Evolutionary conservation across 352 stramenopile species (phyloP).

Genomic region (Globisporangium paddicum): DNA sequence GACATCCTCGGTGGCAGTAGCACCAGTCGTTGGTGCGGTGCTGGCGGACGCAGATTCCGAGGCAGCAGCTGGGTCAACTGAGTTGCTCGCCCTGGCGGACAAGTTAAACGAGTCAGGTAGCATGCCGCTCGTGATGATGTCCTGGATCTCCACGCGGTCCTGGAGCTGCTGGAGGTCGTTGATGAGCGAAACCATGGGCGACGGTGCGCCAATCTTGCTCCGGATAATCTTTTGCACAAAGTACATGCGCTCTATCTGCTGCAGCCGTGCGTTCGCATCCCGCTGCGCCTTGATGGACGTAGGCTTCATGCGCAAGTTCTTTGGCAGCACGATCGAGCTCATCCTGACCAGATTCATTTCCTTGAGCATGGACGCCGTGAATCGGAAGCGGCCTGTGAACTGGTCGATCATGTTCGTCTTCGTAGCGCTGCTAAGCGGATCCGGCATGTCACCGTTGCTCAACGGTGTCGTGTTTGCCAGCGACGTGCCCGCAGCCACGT

Average conservation of each 20-base stretch:
- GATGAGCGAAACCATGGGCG: constrained; percentile 29
- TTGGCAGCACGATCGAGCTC: constrained; percentile 20
- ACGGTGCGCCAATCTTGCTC: constrained; percentile 11
- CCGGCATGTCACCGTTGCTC: constrained; percentile 12
- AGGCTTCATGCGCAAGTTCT: constrained; percentile 10
- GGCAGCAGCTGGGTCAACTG: background rate
- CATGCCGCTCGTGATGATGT: constrained; percentile 30
- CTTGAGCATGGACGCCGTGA: constrained; percentile 37
- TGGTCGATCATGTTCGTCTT: constrained; percentile 33
- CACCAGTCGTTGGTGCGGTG: background rate
- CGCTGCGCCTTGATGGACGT: constrained; percentile 30
- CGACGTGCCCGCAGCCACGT: constrained; percentile 27
- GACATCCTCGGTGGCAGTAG: background rate
- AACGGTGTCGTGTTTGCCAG: constrained; percentile 14
- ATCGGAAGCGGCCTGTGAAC: constrained; percentile 35
- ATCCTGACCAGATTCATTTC: constrained; percentile 30
- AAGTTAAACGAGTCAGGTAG: constrained; percentile 17
- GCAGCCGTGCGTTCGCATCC: constrained; percentile 35
- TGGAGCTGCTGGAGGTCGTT: constrained; percentile 35
- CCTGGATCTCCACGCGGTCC: constrained; percentile 22
- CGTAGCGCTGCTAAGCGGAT: constrained; percentile 1
- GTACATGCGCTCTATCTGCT: constrained; percentile 77
- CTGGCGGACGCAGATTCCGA: background rate
- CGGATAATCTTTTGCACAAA: constrained; percentile 26
- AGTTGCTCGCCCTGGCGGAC: background rate